Conservation (phyloP, 306 rosid species). For the Chamaecrista fasciculata region DNA sequence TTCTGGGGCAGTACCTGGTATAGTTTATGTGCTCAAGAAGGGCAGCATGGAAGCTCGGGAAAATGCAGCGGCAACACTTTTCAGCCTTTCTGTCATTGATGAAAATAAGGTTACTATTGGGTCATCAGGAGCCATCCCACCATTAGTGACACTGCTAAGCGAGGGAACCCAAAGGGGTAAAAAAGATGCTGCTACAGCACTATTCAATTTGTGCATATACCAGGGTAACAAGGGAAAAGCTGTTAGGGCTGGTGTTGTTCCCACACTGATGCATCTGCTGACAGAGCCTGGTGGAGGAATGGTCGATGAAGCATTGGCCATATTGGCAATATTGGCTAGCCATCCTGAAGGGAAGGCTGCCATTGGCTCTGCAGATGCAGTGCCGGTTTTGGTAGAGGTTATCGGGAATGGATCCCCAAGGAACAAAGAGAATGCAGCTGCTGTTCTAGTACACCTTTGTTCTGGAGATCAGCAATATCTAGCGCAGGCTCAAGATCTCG, state of each 20-base stretch:
- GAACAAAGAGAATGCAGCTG: slow-evolving; percentile 94
- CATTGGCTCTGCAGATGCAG: slow-evolving; percentile 82
- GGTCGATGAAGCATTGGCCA: slow-evolving; percentile 98
- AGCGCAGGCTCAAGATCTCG: slow-evolving; percentile 68
- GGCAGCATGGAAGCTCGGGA: slow-evolving; percentile 99
- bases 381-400: slow-evolving; percentile 79
- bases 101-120: slow-evolving; percentile 90
- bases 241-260: slow-evolving; percentile 89
- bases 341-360: slow-evolving; percentile 85
- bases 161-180: slow-evolving; percentile 98
- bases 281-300: slow-evolving; percentile 84
- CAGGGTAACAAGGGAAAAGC: slow-evolving; percentile 98
- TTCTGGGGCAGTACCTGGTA: slow-evolving; percentile 88
- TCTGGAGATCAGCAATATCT: slow-evolving; percentile 77
- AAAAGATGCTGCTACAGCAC: slow-evolving; percentile 98
- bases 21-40: slow-evolving; percentile 82
- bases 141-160: slow-evolving; percentile 73
- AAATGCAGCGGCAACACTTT: slow-evolving; percentile 97
- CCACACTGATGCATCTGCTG: slow-evolving; percentile 80
- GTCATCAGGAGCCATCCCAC: slow-evolving; percentile 86
- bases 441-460: slow-evolving; percentile 87
- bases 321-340: slow-evolving; percentile 88
- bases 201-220: slow-evolving; percentile 92
- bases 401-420: slow-evolving; percentile 87
- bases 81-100: slow-evolving; percentile 96